A percentile compares a stretch with the other conserved stretches of the same genome.
phyloP scores from a whole-genome alignment of 2,329 filamentous ascomycete genomes.

The Zasmidium angulare region DNA sequence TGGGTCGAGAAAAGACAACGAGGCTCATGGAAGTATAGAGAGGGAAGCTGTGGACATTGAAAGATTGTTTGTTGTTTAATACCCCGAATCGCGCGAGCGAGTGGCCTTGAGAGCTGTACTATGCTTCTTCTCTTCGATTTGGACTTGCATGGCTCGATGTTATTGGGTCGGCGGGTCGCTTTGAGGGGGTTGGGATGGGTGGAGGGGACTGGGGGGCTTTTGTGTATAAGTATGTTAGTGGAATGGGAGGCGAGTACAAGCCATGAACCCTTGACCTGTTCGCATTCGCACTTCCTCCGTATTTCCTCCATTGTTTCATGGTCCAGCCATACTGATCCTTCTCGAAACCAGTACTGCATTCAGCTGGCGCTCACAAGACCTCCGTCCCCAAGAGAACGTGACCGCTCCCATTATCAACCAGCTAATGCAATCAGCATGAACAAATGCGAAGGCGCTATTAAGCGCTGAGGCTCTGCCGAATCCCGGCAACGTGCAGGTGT shows the following conservation, averaged over 20 bases:
- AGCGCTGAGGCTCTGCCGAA: neutral
- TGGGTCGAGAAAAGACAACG: neutral
- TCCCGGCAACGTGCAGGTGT: neutral
- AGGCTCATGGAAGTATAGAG: neutral
- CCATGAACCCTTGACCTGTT: neutral
- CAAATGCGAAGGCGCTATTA: neutral
- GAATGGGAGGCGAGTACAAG: neutral
- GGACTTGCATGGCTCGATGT: neutral
- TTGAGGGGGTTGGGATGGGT: neutral
- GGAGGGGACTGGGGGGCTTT: neutral
- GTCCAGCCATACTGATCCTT: neutral
- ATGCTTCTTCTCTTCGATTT: neutral
- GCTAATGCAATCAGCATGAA: too few species aligned
- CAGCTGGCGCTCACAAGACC: neutral
- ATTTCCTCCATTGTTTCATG: neutral
- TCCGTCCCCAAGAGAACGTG: neutral
- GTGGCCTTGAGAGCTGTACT: neutral
- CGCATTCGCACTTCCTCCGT: neutral
- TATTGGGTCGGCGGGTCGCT: neutral
- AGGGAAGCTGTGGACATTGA: too few species aligned
- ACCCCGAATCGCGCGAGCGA: neutral
- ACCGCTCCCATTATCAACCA: too few species aligned
- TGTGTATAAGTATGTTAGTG: neutral
- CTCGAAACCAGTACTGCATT: neutral
- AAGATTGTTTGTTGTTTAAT: slow-evolving; percentile 1